Evolutionary conservation across 768 basidiomycete genomes (phyloP), one percentile per base, ranked within the genome.

Genomic region (Auriscalpium orientale): DNA sequence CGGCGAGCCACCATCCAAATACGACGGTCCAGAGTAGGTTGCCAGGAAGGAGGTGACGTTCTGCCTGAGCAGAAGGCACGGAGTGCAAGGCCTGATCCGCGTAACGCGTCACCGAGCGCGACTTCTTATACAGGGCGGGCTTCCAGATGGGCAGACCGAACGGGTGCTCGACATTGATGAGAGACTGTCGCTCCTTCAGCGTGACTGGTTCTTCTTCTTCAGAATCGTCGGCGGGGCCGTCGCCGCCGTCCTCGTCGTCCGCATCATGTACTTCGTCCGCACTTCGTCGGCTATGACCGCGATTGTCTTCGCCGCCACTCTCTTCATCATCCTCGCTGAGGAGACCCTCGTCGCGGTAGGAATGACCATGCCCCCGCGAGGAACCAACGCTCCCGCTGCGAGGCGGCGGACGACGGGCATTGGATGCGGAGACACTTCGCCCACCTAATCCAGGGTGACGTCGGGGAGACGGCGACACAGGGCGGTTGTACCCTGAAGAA

Each of bases 101-200:
- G 72, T 93, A 83, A 51, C 95, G 91, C 49, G 95, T 98, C 64
- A 99, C 91, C 2, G 95, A 91, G 35, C 97, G 87, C 35, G 90
- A 89, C 69, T 99, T 99, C 72, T 95, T 94, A 83, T 99, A 99
- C 56, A 99, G 71, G 0, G 97, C 97, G 20, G 97, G 97, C 70
- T 99, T 99, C 97, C 97, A 99, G 68, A 99, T 98, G 40, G 92
- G 95, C 57, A 99, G 78, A 76, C 97, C 97, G 70, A 99, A 99
- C 13, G 97, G 97, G 70, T 99, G 97, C 67, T 95, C 91, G 67
- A 97, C 95, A 72, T 99, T 99, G 68, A 98, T 97, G 64, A 97
- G 88, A 45, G 95, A 97, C 70, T 99, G 97, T 34, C 97, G 83
- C 63, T 98, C 94, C 71, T 88, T 91, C 62, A 99, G 73, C 0